Conservation (phyloP, 2,329 filamentous ascomycete species). For the Huntiella decipiens region DNA sequence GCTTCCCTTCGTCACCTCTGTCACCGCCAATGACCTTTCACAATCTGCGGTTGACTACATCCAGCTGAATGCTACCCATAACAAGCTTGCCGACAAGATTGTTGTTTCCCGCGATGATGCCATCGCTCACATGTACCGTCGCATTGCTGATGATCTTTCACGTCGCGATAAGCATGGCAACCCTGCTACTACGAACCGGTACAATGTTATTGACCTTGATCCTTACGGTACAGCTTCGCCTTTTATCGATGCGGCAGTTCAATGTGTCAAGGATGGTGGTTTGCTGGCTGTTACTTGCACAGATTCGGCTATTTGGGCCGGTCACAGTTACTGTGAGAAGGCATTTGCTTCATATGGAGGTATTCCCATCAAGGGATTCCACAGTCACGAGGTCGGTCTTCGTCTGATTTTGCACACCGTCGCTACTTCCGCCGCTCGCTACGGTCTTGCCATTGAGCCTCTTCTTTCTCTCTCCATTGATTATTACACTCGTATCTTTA, state of each 20-base stretch:
- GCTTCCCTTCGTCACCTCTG: constrained; percentile 60
- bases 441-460: constrained; percentile 78
- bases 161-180: constrained; percentile 22
- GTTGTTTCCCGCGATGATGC: constrained; percentile 64
- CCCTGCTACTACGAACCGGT: constrained; percentile 31
- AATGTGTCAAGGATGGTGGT: constrained; percentile 64
- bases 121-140: constrained; percentile 73
- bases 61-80: constrained; percentile 67
- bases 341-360: constrained; percentile 87
- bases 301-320: constrained; percentile 87
- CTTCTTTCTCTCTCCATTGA: constrained; percentile 87
- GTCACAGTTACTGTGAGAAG: constrained; percentile 86
- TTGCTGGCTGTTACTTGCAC: constrained; percentile 92
- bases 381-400: constrained; percentile 77
- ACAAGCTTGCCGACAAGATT: constrained; percentile 53
- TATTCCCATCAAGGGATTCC: constrained; percentile 61
- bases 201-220: constrained; percentile 91
- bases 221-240: constrained; percentile 87
- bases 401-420: constrained; percentile 72
- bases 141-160: constrained; percentile 35
- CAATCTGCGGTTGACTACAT: constrained; percentile 61
- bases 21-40: constrained; percentile 83
- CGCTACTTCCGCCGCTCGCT: constrained; percentile 60
- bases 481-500: constrained; percentile 82
- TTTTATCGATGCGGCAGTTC: constrained; percentile 80